These are phyloP conservation scores for Agrostemma githago DNA, from an alignment of 148 eudicot genomes.

Conservation along the genomic window DNA sequence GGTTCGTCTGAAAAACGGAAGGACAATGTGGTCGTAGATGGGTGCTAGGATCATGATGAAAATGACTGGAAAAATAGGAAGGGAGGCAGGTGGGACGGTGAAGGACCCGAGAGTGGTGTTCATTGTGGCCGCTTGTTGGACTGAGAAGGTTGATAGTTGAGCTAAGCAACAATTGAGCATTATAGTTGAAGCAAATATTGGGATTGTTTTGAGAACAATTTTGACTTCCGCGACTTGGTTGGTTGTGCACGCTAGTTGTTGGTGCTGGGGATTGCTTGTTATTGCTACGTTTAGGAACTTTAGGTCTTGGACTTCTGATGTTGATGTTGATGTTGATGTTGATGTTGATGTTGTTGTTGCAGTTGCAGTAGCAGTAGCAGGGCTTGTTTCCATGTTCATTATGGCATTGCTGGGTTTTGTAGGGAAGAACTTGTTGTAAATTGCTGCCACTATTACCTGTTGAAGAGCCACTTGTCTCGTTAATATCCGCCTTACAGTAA, in stretches of 20 bases:
- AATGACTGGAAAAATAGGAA: conserved; percentile 74
- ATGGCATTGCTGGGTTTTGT: conserved; percentile 36
- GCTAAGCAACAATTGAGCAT: conserved; percentile 94
- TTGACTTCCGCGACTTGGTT: conserved; percentile 69
- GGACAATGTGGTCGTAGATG: conserved; percentile 50
- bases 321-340: conserved; percentile 13
- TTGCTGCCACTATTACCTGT: conserved; percentile 66
- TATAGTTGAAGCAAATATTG: conserved; percentile 70
- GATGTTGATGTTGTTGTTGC: conserved; percentile 9
- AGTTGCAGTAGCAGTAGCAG: conserved; percentile 18
- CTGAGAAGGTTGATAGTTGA: conserved; percentile 87
- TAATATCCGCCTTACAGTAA: not conserved
- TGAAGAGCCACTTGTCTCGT: not conserved
- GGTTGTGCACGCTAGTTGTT: conserved; percentile 38
- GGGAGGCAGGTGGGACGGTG: conserved; percentile 80
- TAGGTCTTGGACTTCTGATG: conserved; percentile 20
- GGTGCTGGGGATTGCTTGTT: conserved; percentile 27
- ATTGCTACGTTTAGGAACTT: conserved; percentile 49
- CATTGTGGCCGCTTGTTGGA: conserved; percentile 96
- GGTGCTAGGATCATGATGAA: conserved; percentile 81
- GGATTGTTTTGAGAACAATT: conserved; percentile 51
- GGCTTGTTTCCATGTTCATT: conserved; percentile 32
- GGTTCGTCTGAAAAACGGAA: conserved; percentile 50
- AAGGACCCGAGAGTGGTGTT: conserved; percentile 58
- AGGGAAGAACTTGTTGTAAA: conserved; percentile 30